A percentile compares a stretch with the other conserved stretches of the same genome.
Conservation (phyloP, 2,329 filamentous ascomycete genomes). For the Pestalotiopsis sp. region DNA sequence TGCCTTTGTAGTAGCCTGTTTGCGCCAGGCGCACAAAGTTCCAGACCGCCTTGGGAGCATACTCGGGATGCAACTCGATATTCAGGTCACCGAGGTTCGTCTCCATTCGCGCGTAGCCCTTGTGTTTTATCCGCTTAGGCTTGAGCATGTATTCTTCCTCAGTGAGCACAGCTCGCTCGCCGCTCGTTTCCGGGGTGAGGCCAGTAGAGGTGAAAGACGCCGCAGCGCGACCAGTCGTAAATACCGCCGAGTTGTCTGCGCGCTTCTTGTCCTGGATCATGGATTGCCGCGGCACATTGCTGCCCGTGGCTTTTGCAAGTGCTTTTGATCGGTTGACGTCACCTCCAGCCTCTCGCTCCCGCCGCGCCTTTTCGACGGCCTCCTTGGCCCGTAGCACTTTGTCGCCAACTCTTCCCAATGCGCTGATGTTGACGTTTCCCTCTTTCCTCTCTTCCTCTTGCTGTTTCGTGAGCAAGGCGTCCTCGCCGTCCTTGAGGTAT, state of each 20-base stretch:
- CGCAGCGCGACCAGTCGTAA: constrained; percentile 89
- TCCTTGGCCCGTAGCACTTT: constrained; percentile 93
- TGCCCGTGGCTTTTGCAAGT: constrained; percentile 37
- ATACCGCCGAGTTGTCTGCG: constrained; percentile 83
- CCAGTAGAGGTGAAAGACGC: constrained; percentile 96
- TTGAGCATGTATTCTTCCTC: constrained; percentile 98
- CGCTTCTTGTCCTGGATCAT: constrained; percentile 59
- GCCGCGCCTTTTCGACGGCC: constrained; percentile 87
- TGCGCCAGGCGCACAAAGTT: constrained; percentile 91
- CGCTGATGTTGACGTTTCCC: constrained; percentile 75
- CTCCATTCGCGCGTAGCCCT: constrained; percentile 87
- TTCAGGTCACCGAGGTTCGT: constrained; percentile 86
- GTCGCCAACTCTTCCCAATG: constrained; percentile 74
- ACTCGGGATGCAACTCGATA: constrained; percentile 87
- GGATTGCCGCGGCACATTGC: constrained; percentile 37
- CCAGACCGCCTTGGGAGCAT: constrained; percentile 91
- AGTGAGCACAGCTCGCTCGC: constrained; percentile 80
- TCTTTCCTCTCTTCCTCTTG: constrained; percentile 69
- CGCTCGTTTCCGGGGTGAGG: constrained; percentile 87
- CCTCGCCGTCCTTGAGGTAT: constrained; percentile 80
- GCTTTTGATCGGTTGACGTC: constrained; percentile 58
- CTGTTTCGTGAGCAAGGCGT: constrained; percentile 67
- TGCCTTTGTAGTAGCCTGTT: constrained; percentile 84
- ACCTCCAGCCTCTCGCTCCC: constrained; percentile 65
- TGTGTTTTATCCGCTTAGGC: constrained; percentile 83